Base-by-base conservation (phyloP, 148 eudicot genomes). In the Arctostaphylos glauca region DNA sequence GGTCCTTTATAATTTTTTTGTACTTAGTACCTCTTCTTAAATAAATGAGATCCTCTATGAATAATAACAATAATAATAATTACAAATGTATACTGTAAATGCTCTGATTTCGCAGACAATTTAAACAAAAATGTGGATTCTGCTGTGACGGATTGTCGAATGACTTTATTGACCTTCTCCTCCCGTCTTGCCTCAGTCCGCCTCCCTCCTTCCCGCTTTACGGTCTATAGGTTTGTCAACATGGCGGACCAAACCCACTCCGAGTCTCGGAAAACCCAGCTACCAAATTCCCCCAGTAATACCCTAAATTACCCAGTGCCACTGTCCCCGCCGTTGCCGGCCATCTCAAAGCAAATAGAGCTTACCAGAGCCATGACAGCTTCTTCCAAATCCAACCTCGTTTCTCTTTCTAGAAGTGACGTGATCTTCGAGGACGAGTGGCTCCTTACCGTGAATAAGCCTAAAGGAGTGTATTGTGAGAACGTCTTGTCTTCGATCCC, bases 391-490 rank as follows among this genome's bases (percentile, higher is more conserved):
- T 94, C 98, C 5, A 81, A 89, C n/a, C 71, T 87, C 4, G 94
- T 87, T 68, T 68, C 89, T 60, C 87, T 96, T 13, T 83, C 89
- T 21, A 88, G 86, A 73, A 83, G 43, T 41, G 91, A 92, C 70
- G 89, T 96, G 31, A 74, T 96, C 50, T 93, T 86, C 80, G 94
- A 96, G 84, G 98, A 96, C 83, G 87, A 92, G 76, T 96, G 98
- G 98, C 82, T 96, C 83, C 78, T 96, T 77, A 97, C 91, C 46
- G 92, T 96, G 16, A 91, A 93, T 80, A 96, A 96, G 84, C 95
- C 98, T 38, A 90, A 86, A 80, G 97, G 98, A 2, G 85, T 96
- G 86, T 96, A 96, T 67, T 96, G 98, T 71, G 98, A 96, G 85
- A 85, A 23, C 71, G 90, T 96, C 48, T 78, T 94, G 81, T 81